Evolutionary conservation across 2,329 filamentous ascomycete genomes (phyloP), one percentile per base, ranked within the genome.

Genomic region (Didymella keratinophila): DNA sequence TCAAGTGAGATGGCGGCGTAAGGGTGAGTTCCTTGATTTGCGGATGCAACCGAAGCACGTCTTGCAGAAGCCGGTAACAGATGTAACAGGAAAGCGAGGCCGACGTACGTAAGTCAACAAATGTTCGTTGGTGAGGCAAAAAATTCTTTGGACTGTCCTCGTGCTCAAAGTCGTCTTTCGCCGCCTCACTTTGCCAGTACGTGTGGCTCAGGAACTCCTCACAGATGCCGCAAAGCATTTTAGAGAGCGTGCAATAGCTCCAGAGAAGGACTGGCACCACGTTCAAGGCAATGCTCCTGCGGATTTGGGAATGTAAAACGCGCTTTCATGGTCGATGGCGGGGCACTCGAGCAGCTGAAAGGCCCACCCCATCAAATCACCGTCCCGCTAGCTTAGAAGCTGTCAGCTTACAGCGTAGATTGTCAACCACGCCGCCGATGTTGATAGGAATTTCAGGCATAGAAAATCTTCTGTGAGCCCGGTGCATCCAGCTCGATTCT

Each of bases 391-490:
- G 28, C 10, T 11, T 12, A 30, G 10, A 11, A 30, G 28, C 6
- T 30, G 28, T 11, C 28, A 30, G 28, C 28, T 30, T 30, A 30
- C 28, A 14, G 11, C 28, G 23, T 7, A 25, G 7, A 7, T 4
- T 25, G n/a, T n/a, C n/a, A n/a, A n/a, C n/a, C n/a, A n/a, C n/a
- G n/a, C n/a, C n/a, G n/a, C n/a, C n/a, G n/a, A n/a, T n/a, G n/a
- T n/a, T n/a, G n/a, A n/a, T n/a, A n/a, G n/a, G n/a, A n/a, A 6
- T 1, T n/a, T 63, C 39, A 70, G 21, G 55, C 41, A 20, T 72
- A 72, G 9, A 52, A 65, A 12, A 70, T 68, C 56, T 71, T 72
- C 10, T 70, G 66, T 5, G 68, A 65, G 7, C 64, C 21, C n/a
- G 53, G 51, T 1, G 43, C 54, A 5, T 54, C 23, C 21, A 60